Evolutionary conservation across 1,284 basidiomycete genomes (phyloP), one percentile per base, ranked within the genome.

Genomic region (Sanghuangporus weigelae): DNA sequence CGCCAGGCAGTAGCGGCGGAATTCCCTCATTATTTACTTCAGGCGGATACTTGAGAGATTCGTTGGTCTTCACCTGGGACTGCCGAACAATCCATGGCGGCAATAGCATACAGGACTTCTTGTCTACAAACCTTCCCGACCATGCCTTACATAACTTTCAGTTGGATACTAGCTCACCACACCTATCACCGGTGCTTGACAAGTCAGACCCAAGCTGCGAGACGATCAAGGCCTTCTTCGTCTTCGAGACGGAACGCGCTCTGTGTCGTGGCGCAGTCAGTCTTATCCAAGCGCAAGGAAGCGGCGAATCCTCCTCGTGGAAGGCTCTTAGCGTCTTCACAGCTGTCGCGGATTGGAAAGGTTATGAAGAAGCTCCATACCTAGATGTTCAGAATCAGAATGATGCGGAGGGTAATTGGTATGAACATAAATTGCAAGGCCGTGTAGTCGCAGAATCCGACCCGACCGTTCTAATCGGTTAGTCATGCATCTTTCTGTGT

Each of bases 381-480:
- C 61, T 67, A 53, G 5, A 14, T 10, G 64, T 64, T 16, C 19
- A 64, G n/a, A n/a, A n/a, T n/a, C n/a, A n/a, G 7, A 66, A 68
- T 44, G 67, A 59, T n/a, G 70, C 26, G 26, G 26, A 68, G 3
- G 14, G 35, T 23, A 49, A 49, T 49, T n/a, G 10, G 12, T 14
- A 19, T 49, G 48, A 31, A 46, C 65, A 65, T 65, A 56, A 67
- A 39, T 60, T 16, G 63, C 57, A 2, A 66, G 67, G 21, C 67
- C 67, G 68, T 48, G 64, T 63, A 35, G 53, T 62, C 0, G 49
- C 62, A 3, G 70, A 73, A 57, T 65, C 57, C 1, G 64, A 71
- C 50, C 74, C 73, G 1, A 59, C 73, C 40, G 73, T 73, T 23
- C 55, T 75, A 26, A 71, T 74, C 26, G 66, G 74, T 73, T 31